Evolutionary conservation across 257 asterid genomes (phyloP).

Genomic region (Forsythia viridissima): DNA sequence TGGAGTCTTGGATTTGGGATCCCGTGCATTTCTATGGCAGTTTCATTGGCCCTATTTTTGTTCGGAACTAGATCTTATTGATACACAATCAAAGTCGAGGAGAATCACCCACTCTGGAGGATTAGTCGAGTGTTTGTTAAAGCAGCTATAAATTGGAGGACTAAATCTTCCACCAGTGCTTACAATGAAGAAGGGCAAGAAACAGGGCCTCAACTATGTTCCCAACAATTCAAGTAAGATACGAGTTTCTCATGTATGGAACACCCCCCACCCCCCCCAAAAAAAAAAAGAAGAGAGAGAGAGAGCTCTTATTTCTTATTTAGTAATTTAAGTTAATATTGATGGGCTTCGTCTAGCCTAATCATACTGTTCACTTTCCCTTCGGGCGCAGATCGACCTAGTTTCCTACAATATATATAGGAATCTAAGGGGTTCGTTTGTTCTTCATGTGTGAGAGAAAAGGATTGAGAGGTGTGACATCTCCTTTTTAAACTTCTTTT

Average conservation of each 20-base stretch:
- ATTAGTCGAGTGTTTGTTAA: constrained; percentile 28
- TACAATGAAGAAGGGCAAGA: constrained; percentile 14
- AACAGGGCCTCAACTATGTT: neutral
- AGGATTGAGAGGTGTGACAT: too few relatives aligned
- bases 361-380: too few relatives aligned
- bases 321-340: too few relatives aligned
- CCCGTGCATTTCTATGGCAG: constrained; percentile 35
- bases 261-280: neutral
- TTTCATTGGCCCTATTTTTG: constrained; percentile 29
- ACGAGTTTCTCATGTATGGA: neutral
- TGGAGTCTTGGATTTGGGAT: constrained; percentile 56
- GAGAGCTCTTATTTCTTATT: too few relatives aligned
- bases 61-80: constrained; percentile 38
- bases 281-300: too few relatives aligned
- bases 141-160: constrained; percentile 26
- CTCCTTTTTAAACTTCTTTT: too few relatives aligned
- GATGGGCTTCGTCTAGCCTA: too few relatives aligned
- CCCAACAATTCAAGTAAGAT: constrained; percentile 31
- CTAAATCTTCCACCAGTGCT: neutral
- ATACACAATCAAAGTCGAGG: constrained; percentile 19
- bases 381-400: too few relatives aligned
- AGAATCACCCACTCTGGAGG: constrained; percentile 30
- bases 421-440: too few relatives aligned
- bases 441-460: too few relatives aligned
- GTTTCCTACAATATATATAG: too few relatives aligned